These are phyloP conservation scores for Coemansia reversa DNA, from an alignment of 192 early-diverging fungal genomes.

Conservation along the genomic window DNA sequence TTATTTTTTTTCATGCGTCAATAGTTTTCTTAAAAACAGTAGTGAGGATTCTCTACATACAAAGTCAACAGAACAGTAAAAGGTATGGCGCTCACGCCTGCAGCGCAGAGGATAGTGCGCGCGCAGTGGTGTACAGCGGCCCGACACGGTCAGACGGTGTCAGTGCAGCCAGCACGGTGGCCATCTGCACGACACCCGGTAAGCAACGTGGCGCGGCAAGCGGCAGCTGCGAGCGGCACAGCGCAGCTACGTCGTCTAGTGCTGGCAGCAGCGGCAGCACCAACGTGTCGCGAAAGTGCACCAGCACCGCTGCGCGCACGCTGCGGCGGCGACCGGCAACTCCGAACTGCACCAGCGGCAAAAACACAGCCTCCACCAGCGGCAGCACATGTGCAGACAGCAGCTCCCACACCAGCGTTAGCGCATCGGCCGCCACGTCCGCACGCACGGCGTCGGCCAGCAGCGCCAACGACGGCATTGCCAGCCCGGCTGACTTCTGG, in stretches of 20 bases:
- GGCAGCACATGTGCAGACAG: slow-evolving; percentile 81
- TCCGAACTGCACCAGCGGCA: slow-evolving; percentile 59
- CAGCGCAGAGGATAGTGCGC: slow-evolving; percentile 18
- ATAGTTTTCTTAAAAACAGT: too few relatives aligned
- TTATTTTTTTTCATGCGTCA: too few relatives aligned
- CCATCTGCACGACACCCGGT: slow-evolving; percentile 27
- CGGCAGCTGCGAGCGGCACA: slow-evolving; percentile 2
- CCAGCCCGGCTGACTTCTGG: background rate
- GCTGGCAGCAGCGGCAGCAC: slow-evolving; percentile 30
- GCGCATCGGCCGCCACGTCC: slow-evolving; percentile 63
- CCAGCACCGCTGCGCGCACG: slow-evolving; percentile 30
- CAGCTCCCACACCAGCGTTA: slow-evolving; percentile 79
- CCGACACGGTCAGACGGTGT: slow-evolving; percentile 32
- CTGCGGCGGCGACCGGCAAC: background rate
- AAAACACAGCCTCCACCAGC: slow-evolving; percentile 82
- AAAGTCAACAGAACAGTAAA: background rate
- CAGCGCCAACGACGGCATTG: slow-evolving; percentile 34
- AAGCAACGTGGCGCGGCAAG: background rate
- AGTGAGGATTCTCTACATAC: background rate
- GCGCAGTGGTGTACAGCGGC: slow-evolving; percentile 26
- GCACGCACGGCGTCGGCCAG: slow-evolving; percentile 64
- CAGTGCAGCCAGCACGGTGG: slow-evolving; percentile 34
- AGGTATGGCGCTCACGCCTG: slow-evolving; percentile 11
- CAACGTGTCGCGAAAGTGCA: slow-evolving; percentile 36
- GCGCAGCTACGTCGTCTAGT: slow-evolving; percentile 17